phyloP scores from a whole-genome alignment of 768 basidiomycete genomes.

The Artomyces pyxidatus region DNA sequence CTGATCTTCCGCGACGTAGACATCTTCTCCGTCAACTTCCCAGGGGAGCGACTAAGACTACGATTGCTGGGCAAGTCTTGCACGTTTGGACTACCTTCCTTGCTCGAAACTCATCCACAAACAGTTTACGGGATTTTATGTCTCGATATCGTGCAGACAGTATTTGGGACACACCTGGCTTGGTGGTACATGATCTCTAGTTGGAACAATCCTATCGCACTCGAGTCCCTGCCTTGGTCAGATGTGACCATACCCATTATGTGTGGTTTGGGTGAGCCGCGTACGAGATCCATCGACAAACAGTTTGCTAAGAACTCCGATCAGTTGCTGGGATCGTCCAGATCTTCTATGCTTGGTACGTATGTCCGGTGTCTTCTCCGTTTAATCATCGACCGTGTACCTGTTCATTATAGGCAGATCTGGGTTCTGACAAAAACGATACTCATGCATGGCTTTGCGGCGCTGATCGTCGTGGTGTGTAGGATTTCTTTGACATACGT shows the following conservation, averaged over 20 bases:
- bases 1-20: not conserved
- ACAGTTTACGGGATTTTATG: not conserved
- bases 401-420: not conserved
- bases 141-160: conserved; percentile 18
- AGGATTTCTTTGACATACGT: too few relatives aligned
- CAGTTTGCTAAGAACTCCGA: too few relatives aligned
- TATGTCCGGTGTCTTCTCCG: not conserved
- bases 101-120: not conserved
- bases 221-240: conserved; percentile 13
- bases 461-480: not conserved
- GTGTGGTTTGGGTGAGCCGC: conserved; percentile 17
- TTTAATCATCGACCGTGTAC: too few relatives aligned
- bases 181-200: conserved; percentile 17
- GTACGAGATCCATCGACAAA: too few relatives aligned
- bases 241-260: conserved; percentile 12
- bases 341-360: not conserved
- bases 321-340: not conserved
- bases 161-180: conserved; percentile 17
- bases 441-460: not conserved
- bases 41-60: not conserved
- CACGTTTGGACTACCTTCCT: not conserved
- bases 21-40: not conserved
- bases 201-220: conserved; percentile 17
- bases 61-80: not conserved
- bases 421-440: not conserved